A percentile compares a stretch with the other conserved stretches of the same genome.
Conservation (phyloP, 768 basidiomycete genomes). For the Suillus sp. region DNA sequence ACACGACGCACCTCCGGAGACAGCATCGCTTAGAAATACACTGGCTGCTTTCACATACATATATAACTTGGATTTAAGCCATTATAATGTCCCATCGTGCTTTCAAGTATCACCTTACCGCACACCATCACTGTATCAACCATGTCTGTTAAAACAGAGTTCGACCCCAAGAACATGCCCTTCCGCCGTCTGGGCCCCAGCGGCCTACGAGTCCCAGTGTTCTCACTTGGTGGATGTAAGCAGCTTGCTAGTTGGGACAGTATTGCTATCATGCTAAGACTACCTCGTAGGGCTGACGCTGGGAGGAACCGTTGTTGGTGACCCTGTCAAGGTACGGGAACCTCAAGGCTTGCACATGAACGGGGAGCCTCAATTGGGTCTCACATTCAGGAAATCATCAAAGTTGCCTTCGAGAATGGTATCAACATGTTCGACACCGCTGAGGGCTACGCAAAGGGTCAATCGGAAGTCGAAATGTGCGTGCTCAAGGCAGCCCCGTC, state of each 20-base stretch:
- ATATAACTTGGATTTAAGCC: conserved; percentile 20
- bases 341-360: not conserved
- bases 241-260: not conserved
- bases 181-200: conserved; percentile 47
- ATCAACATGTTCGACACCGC: conserved; percentile 55
- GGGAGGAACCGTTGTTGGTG: conserved; percentile 49
- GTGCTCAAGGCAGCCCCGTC: conserved; percentile 7
- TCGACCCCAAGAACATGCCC: conserved; percentile 41
- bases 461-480: conserved; percentile 56
- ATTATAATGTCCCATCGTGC: not conserved
- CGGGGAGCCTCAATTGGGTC: not conserved
- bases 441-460: conserved; percentile 47
- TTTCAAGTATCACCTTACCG: not conserved
- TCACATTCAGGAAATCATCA: conserved; percentile 48
- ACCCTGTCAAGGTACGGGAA: conserved; percentile 47
- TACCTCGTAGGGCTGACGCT: conserved; percentile 43
- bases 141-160: conserved; percentile 35
- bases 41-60: conserved; percentile 1
- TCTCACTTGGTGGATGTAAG: conserved; percentile 55
- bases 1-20: not conserved
- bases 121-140: not conserved
- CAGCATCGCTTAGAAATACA: conserved; percentile 18
- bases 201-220: conserved; percentile 51
- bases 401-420: conserved; percentile 52
- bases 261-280: conserved; percentile 6